A percentile compares a stretch with the other conserved stretches of the same genome.
Conservation (phyloP, 1,284 basidiomycete genomes). For the Pholiota adiposa region DNA sequence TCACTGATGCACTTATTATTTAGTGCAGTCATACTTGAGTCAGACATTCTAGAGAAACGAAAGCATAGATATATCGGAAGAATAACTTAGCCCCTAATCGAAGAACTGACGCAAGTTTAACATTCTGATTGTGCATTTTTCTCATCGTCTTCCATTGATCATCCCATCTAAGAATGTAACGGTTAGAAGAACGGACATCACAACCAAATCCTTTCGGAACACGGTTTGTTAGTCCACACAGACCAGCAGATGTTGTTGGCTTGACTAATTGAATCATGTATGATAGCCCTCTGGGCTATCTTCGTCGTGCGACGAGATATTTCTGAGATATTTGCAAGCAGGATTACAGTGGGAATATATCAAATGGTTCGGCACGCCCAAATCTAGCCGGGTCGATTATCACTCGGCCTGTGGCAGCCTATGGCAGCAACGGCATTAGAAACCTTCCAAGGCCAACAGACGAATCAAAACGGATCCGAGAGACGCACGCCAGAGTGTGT, state of each 20-base stretch:
- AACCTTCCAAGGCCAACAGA: background rate
- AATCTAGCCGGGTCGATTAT: background rate
- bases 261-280: background rate
- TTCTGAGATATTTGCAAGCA: background rate
- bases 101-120: no score
- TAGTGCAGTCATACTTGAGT: no score
- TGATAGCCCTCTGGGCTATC: background rate
- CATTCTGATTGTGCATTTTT: no score
- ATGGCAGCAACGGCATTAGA: slow-evolving; percentile 5
- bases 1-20: no score
- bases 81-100: no score
- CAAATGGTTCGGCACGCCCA: background rate
- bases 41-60: no score
- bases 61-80: no score
- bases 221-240: background rate
- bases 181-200: background rate
- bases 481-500: background rate
- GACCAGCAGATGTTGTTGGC: background rate
- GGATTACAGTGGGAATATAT: background rate
- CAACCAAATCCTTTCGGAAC: background rate
- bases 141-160: no score
- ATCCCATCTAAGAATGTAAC: background rate
- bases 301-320: background rate
- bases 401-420: background rate
- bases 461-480: slow-evolving; percentile 7